Evolutionary conservation across 805 yeast genomes (phyloP).

Genomic region (Saccharomycopsis sp.): DNA sequence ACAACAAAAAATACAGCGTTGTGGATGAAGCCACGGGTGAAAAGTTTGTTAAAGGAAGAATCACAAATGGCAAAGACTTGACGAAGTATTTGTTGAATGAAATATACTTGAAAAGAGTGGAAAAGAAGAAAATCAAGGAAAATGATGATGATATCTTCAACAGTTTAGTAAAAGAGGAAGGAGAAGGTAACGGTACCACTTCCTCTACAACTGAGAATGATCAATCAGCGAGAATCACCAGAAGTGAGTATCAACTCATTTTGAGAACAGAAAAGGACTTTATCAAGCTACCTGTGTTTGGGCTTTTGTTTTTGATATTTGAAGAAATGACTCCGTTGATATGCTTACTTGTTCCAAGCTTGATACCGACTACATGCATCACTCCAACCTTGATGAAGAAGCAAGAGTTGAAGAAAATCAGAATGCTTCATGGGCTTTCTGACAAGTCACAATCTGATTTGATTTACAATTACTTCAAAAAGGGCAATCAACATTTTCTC

Average conservation of each 20-base stretch:
- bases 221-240: constrained; percentile 32
- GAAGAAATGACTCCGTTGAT: constrained; percentile 47
- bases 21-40: constrained; percentile 1
- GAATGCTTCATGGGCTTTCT: background rate
- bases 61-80: constrained; percentile 30
- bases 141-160: constrained; percentile 20
- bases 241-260: constrained; percentile 38
- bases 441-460: background rate
- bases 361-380: constrained; percentile 51
- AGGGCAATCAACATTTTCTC: constrained; percentile 1
- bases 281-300: constrained; percentile 45
- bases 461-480: constrained; percentile 25
- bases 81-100: constrained; percentile 30
- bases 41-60: constrained; percentile 23
- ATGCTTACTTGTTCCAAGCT: constrained; percentile 44
- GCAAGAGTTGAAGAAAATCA: constrained; percentile 11
- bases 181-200: no score
- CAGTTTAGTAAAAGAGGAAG: constrained; percentile 17
- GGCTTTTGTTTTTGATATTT: constrained; percentile 37
- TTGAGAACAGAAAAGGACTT: constrained; percentile 34
- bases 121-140: constrained; percentile 21
- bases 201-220: constrained; percentile 1
- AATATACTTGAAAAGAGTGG: constrained; percentile 32
- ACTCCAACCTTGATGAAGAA: constrained; percentile 34
- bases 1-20: constrained; percentile 13